A percentile compares a stretch with the other conserved stretches of the same genome.
Conservation (phyloP, 225 moss, liverwort and hornwort genomes). For the Thuidium tamariscinum region DNA sequence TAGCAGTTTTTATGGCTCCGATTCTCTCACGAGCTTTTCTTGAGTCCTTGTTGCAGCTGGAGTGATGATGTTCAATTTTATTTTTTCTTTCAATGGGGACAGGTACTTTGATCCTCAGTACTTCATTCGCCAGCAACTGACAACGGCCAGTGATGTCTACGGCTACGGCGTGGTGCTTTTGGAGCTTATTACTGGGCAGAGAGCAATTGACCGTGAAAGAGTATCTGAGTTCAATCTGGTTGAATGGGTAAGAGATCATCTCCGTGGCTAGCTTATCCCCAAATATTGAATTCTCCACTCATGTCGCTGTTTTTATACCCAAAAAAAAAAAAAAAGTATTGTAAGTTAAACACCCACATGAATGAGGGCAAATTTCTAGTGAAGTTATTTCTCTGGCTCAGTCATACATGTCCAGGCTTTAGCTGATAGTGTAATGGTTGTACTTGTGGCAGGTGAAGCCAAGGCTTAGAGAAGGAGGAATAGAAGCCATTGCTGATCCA, state of each 20-base stretch:
- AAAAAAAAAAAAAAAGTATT: not conserved
- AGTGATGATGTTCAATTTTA: not conserved
- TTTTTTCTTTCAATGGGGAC: not conserved
- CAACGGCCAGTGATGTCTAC: slow-evolving; percentile 49
- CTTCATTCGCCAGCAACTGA: slow-evolving; percentile 39
- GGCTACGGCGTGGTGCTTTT: slow-evolving; percentile 39
- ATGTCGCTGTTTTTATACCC: not conserved
- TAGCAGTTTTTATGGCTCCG: not conserved
- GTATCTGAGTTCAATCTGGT: slow-evolving; percentile 24
- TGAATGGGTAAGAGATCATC: slow-evolving; percentile 31
- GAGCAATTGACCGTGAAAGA: slow-evolving; percentile 37
- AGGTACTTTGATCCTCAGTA: slow-evolving; percentile 58
- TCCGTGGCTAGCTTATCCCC: not conserved
- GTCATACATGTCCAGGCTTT: not conserved
- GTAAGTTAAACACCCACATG: too few species aligned
- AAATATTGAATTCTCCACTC: not conserved
- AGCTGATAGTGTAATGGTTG: not conserved
- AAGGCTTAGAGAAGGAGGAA: slow-evolving; percentile 9
- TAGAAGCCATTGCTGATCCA: slow-evolving; percentile 23
- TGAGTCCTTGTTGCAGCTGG: not conserved
- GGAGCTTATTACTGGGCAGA: slow-evolving; percentile 49
- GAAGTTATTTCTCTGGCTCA: not conserved
- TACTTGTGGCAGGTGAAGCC: slow-evolving; percentile 6
- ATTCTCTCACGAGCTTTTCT: not conserved
- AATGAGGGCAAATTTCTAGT: too few species aligned